These are phyloP conservation scores for Daphne laureola DNA, from an alignment of 441 rosid species.

Conservation along the genomic window DNA sequence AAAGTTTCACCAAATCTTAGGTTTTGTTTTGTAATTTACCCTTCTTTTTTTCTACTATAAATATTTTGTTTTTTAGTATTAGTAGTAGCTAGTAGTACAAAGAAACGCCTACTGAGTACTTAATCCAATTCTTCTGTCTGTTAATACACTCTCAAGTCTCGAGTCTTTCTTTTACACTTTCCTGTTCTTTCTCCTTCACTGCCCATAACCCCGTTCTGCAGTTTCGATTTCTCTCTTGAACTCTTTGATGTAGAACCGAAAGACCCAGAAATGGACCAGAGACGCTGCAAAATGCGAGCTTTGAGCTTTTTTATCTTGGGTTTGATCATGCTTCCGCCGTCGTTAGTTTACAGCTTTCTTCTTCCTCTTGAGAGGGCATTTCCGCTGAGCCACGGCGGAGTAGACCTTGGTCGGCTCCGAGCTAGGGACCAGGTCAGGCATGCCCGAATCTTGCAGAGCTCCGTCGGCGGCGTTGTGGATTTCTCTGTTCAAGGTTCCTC, in stretches of 20 bases:
- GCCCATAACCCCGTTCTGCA: constrained; percentile 26
- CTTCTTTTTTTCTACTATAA: too few species aligned
- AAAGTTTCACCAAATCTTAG: too few species aligned
- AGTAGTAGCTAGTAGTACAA: too few species aligned
- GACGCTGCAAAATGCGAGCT: constrained; percentile 27
- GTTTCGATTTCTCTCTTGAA: constrained; percentile 9
- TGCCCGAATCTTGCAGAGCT: constrained; percentile 54
- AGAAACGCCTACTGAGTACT: background rate
- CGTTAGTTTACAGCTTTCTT: constrained; percentile 34
- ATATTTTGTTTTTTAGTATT: too few species aligned
- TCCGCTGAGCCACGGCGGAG: constrained; percentile 39
- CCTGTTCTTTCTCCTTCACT: constrained; percentile 19
- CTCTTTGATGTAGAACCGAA: background rate
- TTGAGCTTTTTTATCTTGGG: constrained; percentile 20
- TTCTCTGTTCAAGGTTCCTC: constrained; percentile 80
- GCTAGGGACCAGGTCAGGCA: constrained; percentile 70
- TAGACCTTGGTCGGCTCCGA: constrained; percentile 42
- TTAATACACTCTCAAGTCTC: constrained; percentile 18
- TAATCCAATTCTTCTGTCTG: background rate
- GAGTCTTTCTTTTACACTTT: constrained; percentile 14
- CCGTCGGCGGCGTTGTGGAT: constrained; percentile 61
- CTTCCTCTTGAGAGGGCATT: constrained; percentile 61
- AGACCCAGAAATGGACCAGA: constrained; percentile 3
- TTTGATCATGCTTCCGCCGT: constrained; percentile 16
- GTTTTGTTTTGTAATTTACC: too few species aligned